Percentiles rank a stretch among this genome's conserved stretches.
Evolutionary conservation across 768 basidiomycete species (phyloP).

Genomic region (Tulasnella sp.): DNA sequence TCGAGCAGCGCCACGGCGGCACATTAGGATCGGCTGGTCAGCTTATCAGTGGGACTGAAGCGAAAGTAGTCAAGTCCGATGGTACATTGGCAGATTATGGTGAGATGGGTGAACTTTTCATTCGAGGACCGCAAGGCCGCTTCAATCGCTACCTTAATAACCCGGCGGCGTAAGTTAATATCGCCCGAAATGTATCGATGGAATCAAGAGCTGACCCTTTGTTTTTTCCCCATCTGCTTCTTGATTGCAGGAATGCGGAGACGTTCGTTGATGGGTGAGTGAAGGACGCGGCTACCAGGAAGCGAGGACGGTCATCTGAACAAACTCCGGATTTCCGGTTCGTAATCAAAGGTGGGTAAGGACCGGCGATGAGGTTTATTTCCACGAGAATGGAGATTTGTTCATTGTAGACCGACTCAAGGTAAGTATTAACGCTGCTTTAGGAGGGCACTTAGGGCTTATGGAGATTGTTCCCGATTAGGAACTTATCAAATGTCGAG

Average conservation of each 20-base stretch:
- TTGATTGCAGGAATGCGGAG: conserved; percentile 17
- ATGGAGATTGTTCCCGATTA: not conserved
- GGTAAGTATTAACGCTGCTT: conserved; percentile 29
- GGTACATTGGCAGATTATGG: conserved; percentile 19
- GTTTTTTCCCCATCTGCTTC: not conserved
- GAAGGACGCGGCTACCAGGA: not conserved
- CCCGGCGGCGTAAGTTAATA: conserved; percentile 15
- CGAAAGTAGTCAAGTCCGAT: conserved; percentile 23
- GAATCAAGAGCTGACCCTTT: not conserved
- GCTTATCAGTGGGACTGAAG: conserved; percentile 19
- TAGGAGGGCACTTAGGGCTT: not conserved
- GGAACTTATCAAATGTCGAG: conserved; percentile 32
- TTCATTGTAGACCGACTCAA: conserved; percentile 60
- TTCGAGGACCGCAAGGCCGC: conserved; percentile 21
- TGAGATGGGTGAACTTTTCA: conserved; percentile 22
- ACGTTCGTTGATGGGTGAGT: conserved; percentile 20
- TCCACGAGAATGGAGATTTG: conserved; percentile 48
- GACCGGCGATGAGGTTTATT: conserved; percentile 58
- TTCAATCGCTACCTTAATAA: conserved; percentile 21
- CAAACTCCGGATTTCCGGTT: not conserved
- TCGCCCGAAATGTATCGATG: not conserved
- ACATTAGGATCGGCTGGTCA: conserved; percentile 23
- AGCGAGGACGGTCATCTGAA: not conserved
- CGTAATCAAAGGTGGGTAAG: conserved; percentile 44
- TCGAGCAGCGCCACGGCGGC: conserved; percentile 6